phyloP scores from a whole-genome alignment of 83 land plant genomes.

The Picea abies region DNA sequence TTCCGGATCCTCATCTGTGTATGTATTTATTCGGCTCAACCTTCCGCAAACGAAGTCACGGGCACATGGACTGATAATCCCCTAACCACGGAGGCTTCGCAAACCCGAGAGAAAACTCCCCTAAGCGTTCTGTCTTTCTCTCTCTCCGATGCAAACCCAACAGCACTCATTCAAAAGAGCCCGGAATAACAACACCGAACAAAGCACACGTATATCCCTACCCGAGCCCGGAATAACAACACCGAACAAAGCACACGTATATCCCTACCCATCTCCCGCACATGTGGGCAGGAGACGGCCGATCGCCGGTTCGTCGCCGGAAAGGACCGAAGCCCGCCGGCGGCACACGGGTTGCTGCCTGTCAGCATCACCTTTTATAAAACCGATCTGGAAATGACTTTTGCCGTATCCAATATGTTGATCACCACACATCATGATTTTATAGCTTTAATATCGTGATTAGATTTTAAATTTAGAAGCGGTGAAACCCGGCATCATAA shows the following conservation, averaged over 20 bases:
- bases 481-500: too few relatives aligned
- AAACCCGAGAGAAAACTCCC: background rate
- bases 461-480: too few relatives aligned
- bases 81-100: too few relatives aligned
- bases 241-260: too few relatives aligned
- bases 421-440: too few relatives aligned
- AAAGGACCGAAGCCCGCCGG: background rate
- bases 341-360: background rate
- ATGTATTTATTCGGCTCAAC: too few relatives aligned
- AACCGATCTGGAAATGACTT: background rate
- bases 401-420: too few relatives aligned
- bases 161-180: background rate
- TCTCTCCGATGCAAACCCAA: background rate
- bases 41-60: too few relatives aligned
- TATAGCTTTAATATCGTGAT: too few relatives aligned
- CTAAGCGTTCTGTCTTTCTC: background rate
- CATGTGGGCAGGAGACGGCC: background rate
- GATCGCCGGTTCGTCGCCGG: background rate
- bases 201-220: background rate
- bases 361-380: background rate
- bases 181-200: too few relatives aligned
- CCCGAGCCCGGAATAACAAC: background rate
- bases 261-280: background rate
- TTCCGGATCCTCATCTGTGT: conserved; percentile 2
- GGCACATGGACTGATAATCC: too few relatives aligned